A percentile compares a stretch with the other conserved stretches of the same genome.
phyloP scores from a whole-genome alignment of 257 asterid species.

The Mitragyna speciosa region DNA sequence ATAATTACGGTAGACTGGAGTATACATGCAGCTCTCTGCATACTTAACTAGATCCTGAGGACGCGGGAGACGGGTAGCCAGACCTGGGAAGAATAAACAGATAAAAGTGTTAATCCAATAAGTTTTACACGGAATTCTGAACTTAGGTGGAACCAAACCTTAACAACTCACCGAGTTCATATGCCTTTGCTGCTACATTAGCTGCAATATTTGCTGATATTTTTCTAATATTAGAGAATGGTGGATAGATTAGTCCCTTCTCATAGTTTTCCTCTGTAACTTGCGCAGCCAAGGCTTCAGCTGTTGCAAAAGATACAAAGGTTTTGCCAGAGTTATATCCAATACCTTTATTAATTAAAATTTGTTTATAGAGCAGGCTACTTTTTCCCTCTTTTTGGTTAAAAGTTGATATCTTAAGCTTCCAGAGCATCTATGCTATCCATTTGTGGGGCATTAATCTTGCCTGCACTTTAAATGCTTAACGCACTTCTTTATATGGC shows the following conservation, averaged over 20 bases:
- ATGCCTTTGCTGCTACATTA: constrained; percentile 84
- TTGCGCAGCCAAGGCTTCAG: constrained; percentile 79
- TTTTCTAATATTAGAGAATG: constrained; percentile 71
- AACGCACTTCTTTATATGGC: neutral
- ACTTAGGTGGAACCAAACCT: neutral
- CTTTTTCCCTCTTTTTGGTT: neutral
- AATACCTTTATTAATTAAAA: neutral
- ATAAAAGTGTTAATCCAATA: neutral
- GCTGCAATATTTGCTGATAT: constrained; percentile 93
- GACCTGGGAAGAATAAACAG: constrained; percentile 47
- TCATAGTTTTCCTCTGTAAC: constrained; percentile 66
- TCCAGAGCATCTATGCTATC: neutral
- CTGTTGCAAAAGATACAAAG: constrained; percentile 36
- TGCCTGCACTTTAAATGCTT: neutral
- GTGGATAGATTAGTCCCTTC: constrained; percentile 85
- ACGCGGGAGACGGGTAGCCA: constrained; percentile 83
- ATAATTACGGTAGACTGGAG: constrained; percentile 69
- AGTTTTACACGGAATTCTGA: neutral
- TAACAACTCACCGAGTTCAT: constrained; percentile 74
- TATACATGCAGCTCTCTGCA: constrained; percentile 96
- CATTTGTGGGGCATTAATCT: neutral
- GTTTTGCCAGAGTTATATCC: neutral
- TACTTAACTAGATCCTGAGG: constrained; percentile 72
- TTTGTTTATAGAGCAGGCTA: neutral
- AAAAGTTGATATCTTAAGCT: neutral